Evolutionary conservation across 805 yeast genomes (phyloP).

Genomic region (Candida xiaguanensis): DNA sequence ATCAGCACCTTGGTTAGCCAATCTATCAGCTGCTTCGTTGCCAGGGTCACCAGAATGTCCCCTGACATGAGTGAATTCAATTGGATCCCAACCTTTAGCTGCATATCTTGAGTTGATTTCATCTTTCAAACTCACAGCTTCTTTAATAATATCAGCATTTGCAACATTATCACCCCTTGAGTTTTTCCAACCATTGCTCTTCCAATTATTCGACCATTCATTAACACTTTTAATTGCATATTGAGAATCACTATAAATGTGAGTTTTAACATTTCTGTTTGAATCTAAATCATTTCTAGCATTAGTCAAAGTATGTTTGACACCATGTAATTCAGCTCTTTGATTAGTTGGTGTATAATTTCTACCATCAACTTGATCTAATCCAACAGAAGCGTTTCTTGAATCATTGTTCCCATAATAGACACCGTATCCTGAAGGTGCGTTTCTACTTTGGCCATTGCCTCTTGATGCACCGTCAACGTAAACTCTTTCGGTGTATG

Average conservation of each 20-base stretch:
- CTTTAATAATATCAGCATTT: conserved; percentile 52
- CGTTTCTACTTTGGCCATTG: conserved; percentile 43
- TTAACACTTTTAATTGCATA: conserved; percentile 57
- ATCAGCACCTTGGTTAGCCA: conserved; percentile 68
- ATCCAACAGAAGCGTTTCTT: conserved; percentile 52
- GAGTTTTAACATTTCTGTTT: conserved; percentile 24
- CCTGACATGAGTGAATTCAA: conserved; percentile 56
- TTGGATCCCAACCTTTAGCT: conserved; percentile 28
- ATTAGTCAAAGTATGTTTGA: conserved; percentile 48
- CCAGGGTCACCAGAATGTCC: conserved; percentile 74
- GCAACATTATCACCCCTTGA: conserved; percentile 43
- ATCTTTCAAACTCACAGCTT: conserved; percentile 19
- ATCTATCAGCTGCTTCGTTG: conserved; percentile 70
- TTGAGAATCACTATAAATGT: conserved; percentile 67
- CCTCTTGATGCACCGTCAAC: conserved; percentile 78
- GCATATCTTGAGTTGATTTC: conserved; percentile 36
- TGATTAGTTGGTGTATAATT: conserved; percentile 60
- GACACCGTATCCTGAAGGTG: conserved; percentile 70
- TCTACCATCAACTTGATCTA: conserved; percentile 24
- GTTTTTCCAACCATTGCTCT: conserved; percentile 49
- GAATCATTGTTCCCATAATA: conserved; percentile 56
- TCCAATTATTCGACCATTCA: conserved; percentile 59
- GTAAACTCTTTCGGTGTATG: conserved; percentile 36
- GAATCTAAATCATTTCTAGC: conserved; percentile 20
- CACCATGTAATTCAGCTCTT: conserved; percentile 74